These are phyloP conservation scores for Aspergillus bertholletiae DNA, from an alignment of 495 filamentous ascomycete genomes.

Conservation along the genomic window DNA sequence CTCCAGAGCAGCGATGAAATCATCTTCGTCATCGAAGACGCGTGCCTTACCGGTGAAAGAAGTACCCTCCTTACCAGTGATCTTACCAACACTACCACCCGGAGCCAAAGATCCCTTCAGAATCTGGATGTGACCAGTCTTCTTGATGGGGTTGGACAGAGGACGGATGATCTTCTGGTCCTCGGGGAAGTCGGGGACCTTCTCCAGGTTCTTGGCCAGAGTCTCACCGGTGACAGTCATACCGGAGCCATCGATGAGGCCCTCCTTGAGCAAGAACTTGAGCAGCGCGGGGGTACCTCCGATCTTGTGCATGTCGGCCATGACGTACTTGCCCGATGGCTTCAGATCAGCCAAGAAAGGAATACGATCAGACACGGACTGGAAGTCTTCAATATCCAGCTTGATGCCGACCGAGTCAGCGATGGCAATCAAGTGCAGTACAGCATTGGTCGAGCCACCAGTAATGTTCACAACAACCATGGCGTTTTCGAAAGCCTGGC, in stretches of 20 bases:
- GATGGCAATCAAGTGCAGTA: constrained; percentile 94
- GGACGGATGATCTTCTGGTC: constrained; percentile 93
- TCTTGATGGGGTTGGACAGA: constrained; percentile 86
- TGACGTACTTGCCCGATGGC: constrained; percentile 95
- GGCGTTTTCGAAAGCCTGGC: constrained; percentile 91
- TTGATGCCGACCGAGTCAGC: constrained; percentile 91
- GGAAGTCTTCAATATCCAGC: constrained; percentile 97
- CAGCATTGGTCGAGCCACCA: constrained; percentile 94
- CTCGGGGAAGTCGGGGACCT: constrained; percentile 69
- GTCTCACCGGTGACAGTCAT: constrained; percentile 96
- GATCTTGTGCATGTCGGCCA: constrained; percentile 85
- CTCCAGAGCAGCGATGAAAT: constrained; percentile 75
- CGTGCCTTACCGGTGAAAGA: constrained; percentile 82
- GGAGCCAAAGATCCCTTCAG: constrained; percentile 87
- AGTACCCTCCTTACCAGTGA: constrained; percentile 96
- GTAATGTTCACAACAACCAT: constrained; percentile 95
- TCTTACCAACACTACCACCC: constrained; percentile 92
- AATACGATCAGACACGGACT: constrained; percentile 82
- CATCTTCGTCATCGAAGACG: constrained; percentile 82
- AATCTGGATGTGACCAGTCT: constrained; percentile 95
- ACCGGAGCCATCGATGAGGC: constrained; percentile 78
- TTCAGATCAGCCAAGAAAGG: constrained; percentile 96
- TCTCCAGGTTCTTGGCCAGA: constrained; percentile 82
- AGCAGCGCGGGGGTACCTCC: constrained; percentile 89
- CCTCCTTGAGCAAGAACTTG: constrained; percentile 89